These are phyloP conservation scores for Coemansia sp. DNA, from an alignment of 192 early-diverging fungal genomes.

Conservation along the genomic window DNA sequence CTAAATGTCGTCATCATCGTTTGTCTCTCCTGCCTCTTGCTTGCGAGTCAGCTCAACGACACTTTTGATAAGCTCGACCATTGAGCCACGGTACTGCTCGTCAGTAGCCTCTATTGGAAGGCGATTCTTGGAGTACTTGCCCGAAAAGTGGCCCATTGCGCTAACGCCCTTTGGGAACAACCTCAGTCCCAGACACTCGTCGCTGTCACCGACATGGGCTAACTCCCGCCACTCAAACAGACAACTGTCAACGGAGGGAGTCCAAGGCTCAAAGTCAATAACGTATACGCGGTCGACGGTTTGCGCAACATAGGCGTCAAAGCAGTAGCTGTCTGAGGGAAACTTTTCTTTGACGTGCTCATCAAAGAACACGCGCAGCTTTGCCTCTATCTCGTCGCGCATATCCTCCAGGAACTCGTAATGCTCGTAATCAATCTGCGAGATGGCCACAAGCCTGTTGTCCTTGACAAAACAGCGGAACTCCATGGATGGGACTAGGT, in stretches of 20 bases:
- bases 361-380: slow-evolving; percentile 67
- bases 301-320: slow-evolving; percentile 83
- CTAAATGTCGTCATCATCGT: not conserved
- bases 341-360: slow-evolving; percentile 62
- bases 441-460: slow-evolving; percentile 69
- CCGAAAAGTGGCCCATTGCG: slow-evolving; percentile 33
- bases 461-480: slow-evolving; percentile 92
- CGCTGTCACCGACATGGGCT: not conserved
- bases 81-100: slow-evolving; percentile 21
- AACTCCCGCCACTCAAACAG: slow-evolving; percentile 82
- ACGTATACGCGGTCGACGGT: slow-evolving; percentile 64
- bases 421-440: slow-evolving; percentile 83
- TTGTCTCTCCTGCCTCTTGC: not conserved
- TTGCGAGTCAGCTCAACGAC: slow-evolving; percentile 2
- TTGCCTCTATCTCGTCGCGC: slow-evolving; percentile 55
- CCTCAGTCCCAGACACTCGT: slow-evolving; percentile 19
- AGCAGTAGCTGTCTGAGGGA: slow-evolving; percentile 67
- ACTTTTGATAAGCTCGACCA: slow-evolving; percentile 27
- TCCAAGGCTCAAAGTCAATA: slow-evolving; percentile 92
- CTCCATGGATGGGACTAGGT: slow-evolving; percentile 87
- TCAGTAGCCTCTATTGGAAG: slow-evolving; percentile 45
- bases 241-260: slow-evolving; percentile 72
- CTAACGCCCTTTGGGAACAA: slow-evolving; percentile 44
- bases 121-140: slow-evolving; percentile 40
- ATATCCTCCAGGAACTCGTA: slow-evolving; percentile 73